These are phyloP conservation scores for Ceratobasidium sp. DNA, from an alignment of 1,284 basidiomycete species.

Conservation along the genomic window DNA sequence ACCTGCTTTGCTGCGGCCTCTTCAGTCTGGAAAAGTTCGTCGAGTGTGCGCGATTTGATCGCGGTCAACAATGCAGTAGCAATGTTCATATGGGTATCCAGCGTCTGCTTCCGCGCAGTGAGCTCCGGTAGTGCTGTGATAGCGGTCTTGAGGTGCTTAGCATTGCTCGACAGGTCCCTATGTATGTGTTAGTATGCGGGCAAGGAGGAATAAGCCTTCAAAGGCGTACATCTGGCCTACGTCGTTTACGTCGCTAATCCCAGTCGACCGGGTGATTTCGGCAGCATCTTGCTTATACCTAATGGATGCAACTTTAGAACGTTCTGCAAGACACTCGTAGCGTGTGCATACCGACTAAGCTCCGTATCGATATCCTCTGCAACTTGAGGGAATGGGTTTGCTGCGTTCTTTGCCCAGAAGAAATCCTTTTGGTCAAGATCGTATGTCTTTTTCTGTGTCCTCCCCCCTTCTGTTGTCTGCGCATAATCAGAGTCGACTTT, in stretches of 20 bases:
- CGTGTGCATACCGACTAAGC: constrained; percentile 70
- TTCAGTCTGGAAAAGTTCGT: constrained; percentile 97
- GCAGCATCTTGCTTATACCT: constrained; percentile 95
- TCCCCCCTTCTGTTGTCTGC: constrained; percentile 65
- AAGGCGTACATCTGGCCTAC: constrained; percentile 87
- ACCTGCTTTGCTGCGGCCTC: constrained; percentile 90
- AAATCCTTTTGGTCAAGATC: constrained; percentile 99
- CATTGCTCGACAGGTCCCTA: constrained; percentile 95
- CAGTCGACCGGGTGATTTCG: constrained; percentile 96
- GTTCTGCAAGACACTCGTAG: background rate
- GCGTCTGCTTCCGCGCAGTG: constrained; percentile 94
- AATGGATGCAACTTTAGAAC: constrained; percentile 3
- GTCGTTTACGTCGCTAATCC: constrained; percentile 96
- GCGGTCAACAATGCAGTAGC: constrained; percentile 95
- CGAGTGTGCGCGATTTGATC: constrained; percentile 94
- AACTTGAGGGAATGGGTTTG: constrained; percentile 97
- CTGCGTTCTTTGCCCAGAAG: constrained; percentile 98
- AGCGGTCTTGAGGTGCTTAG: constrained; percentile 95
- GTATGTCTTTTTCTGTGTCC: constrained; percentile 87
- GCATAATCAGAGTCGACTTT: background rate
- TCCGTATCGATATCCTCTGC: constrained; percentile 98
- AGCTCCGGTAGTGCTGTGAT: constrained; percentile 99
- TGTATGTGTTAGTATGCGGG: background rate
- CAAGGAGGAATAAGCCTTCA: constrained; percentile 40
- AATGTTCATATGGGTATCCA: constrained; percentile 99